Evolutionary conservation across 148 eudicot genomes (phyloP).

Genomic region (Nepenthes gracilis): DNA sequence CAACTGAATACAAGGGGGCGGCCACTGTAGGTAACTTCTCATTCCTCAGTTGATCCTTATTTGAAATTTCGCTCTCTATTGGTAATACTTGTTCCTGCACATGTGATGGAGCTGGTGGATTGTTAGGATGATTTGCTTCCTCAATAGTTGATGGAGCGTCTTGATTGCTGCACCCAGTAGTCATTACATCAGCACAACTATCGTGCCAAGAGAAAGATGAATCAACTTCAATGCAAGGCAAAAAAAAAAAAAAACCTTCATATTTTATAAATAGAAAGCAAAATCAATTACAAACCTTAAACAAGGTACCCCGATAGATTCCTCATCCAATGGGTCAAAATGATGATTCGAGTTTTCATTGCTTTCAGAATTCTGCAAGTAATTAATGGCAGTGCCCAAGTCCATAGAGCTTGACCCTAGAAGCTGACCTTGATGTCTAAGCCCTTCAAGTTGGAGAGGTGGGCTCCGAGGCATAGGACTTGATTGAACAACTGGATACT

Average conservation of each 20-base stretch:
- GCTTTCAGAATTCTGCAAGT: slow-evolving; percentile 8
- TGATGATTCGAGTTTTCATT: background rate
- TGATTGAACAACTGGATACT: too few species aligned
- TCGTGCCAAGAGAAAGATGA: background rate
- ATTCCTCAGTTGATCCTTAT: slow-evolving; percentile 31
- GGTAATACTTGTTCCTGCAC: slow-evolving; percentile 2
- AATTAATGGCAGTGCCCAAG: too few species aligned
- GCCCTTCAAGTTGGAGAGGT: too few species aligned
- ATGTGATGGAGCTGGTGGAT: slow-evolving; percentile 5
- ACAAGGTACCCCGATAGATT: slow-evolving; percentile 18
- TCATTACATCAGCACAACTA: background rate
- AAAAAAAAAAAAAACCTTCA: background rate
- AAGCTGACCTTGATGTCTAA: too few species aligned
- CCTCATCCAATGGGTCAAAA: slow-evolving; percentile 16
- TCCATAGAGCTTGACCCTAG: too few species aligned
- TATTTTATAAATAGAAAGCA: background rate
- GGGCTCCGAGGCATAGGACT: too few species aligned
- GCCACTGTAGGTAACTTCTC: slow-evolving; percentile 29
- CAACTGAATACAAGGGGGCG: slow-evolving; percentile 34
- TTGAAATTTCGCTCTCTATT: slow-evolving; percentile 11
- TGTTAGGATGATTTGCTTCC: slow-evolving; percentile 18
- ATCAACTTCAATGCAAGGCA: background rate
- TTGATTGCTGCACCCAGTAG: slow-evolving; percentile 30
- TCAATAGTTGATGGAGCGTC: slow-evolving; percentile 18
- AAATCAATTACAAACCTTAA: slow-evolving; percentile 21